Base-by-base conservation (phyloP, 177 flowering plant species). In the Telopea speciosissima region DNA sequence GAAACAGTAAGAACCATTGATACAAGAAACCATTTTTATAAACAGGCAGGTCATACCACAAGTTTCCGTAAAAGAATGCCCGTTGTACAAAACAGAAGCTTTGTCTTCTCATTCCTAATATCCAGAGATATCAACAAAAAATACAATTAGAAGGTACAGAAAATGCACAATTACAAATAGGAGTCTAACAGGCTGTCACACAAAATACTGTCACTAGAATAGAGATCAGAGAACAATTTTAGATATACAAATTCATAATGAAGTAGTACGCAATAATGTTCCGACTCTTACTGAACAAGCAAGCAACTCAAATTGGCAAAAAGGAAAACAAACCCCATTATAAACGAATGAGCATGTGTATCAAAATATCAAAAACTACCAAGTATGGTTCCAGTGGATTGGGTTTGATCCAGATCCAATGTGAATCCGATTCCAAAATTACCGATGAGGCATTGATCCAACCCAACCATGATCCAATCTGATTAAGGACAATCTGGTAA, bases 71-170 rank as follows among this genome's bases (percentile, higher is more conserved):
- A 78, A 74, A 93, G 93, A 75, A 93, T 91, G 77, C 98, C 97
- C 1, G 97, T 93, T 17, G 98, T 93, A 76, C 97, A 93, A 76
- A 93, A 93, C 3, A 91, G 92, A 65, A 93, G 96, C 80, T 87
- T 91, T 70, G 96, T 93, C 75, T 81, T 80, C 22, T 82, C 96
- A 84, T 82, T 88, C 86, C 97, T 88, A 75, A 73, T 60, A 61
- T 52, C 61, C 36, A 62, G 25, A 62, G 25, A 16, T 45, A 67
- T 33, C 42, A 61, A 52, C 33, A n/a, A 62, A 31, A 16, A 59
- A 67, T 33, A 49, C 8, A 23, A 66, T 67, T 19, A 74, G 58
- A 23, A 4, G 40, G 58, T 44, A 54, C 3, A 16, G 54, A 49
- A 36, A 70, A 44, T 33, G 1, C 19, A 33, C 19, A 21, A 13